Percentiles rank a stretch among this genome's conserved stretches.
These are phyloP conservation scores for Tylopilus sp. DNA, from an alignment of 1,284 basidiomycete genomes.

Conservation along the genomic window DNA sequence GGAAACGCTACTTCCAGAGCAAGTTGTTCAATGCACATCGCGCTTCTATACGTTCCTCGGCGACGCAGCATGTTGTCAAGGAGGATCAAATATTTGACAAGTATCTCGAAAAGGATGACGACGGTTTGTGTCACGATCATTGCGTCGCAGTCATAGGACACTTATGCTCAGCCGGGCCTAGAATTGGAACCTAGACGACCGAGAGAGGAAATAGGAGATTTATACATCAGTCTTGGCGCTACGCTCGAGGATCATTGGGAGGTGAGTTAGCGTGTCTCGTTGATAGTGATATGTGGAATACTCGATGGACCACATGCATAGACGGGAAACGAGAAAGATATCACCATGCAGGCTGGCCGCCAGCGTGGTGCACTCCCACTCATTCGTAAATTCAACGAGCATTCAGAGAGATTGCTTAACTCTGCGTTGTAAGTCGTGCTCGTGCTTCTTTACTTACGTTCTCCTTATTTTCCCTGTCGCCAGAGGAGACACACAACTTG, in stretches of 20 bases:
- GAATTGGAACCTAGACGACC: constrained; percentile 77
- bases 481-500: constrained; percentile 54
- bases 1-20: constrained; percentile 94
- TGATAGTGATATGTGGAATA: not conserved
- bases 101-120: constrained; percentile 92
- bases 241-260: constrained; percentile 91
- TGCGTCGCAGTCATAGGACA: not conserved
- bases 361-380: constrained; percentile 85
- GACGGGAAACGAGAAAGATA: constrained; percentile 83
- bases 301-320: constrained; percentile 29
- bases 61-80: constrained; percentile 78
- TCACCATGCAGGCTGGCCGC: constrained; percentile 94
- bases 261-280: constrained; percentile 38
- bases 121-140: constrained; percentile 52
- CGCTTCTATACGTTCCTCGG: constrained; percentile 85
- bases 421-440: constrained; percentile 55
- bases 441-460: not conserved
- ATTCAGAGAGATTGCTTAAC: constrained; percentile 84
- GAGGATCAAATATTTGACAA: constrained; percentile 94
- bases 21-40: constrained; percentile 92
- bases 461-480: not conserved
- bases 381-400: constrained; percentile 96
- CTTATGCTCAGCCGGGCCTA: constrained; percentile 30
- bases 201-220: constrained; percentile 64
- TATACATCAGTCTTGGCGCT: constrained; percentile 81